phyloP scores from a whole-genome alignment of 306 rosid species.

The Corylus americana region DNA sequence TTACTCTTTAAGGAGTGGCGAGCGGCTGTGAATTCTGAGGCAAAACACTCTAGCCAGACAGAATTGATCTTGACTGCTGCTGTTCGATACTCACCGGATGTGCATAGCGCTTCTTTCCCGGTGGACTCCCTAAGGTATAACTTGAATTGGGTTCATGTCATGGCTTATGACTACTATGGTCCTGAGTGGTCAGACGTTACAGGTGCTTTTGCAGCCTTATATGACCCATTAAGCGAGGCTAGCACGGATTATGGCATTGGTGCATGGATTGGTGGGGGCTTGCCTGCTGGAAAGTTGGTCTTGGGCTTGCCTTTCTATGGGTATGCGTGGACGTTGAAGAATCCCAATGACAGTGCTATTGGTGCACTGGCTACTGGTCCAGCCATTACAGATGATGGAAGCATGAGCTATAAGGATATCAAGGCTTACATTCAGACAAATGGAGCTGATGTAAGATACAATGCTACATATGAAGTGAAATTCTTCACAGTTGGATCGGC shows the following conservation, averaged over 20 bases:
- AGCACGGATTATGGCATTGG: conserved; percentile 49
- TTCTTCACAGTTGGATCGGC: conserved; percentile 25
- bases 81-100: conserved; percentile 29
- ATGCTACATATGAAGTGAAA: conserved; percentile 37
- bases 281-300: conserved; percentile 37
- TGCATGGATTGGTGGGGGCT: conserved; percentile 43
- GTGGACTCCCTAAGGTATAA: conserved; percentile 40
- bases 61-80: conserved; percentile 44
- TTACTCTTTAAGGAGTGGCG: conserved; percentile 51
- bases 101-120: conserved; percentile 24
- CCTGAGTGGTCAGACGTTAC: conserved; percentile 32
- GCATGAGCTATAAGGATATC: conserved; percentile 26
- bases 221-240: conserved; percentile 34
- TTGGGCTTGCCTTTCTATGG: conserved; percentile 57
- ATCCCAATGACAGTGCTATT: conserved; percentile 23
- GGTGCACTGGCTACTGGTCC: conserved; percentile 45
- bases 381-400: neutral
- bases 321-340: conserved; percentile 42
- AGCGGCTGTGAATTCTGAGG: conserved; percentile 37
- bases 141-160: conserved; percentile 49
- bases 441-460: conserved; percentile 13
- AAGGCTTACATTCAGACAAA: conserved; percentile 3
- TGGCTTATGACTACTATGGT: conserved; percentile 33
- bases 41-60: conserved; percentile 23
- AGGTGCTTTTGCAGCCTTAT: conserved; percentile 44